Percentiles rank a stretch among this genome's conserved stretches.
These are phyloP conservation scores for Limonium bicolor DNA, from an alignment of 148 eudicot genomes.

Conservation along the genomic window DNA sequence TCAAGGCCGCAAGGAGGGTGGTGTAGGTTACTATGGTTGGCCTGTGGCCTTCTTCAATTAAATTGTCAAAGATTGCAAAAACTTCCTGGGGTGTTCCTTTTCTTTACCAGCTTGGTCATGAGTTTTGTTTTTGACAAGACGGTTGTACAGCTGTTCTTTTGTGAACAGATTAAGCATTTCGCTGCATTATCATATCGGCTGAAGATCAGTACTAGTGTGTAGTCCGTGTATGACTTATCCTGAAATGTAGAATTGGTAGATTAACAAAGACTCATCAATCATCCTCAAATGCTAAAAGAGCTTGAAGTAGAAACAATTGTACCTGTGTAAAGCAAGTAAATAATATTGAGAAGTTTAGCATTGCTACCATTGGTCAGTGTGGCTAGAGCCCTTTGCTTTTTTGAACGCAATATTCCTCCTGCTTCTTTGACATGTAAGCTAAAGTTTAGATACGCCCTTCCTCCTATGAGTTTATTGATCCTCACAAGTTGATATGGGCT, in stretches of 20 bases:
- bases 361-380: conserved; percentile 49
- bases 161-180: conserved; percentile 42
- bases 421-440: conserved; percentile 21
- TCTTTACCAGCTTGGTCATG: conserved; percentile 57
- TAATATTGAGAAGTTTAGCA: not conserved
- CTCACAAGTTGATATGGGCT: conserved; percentile 14
- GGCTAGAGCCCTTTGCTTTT: conserved; percentile 52
- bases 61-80: conserved; percentile 31
- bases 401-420: conserved; percentile 17
- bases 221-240: conserved; percentile 20
- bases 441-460: conserved; percentile 6
- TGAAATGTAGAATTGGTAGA: conserved; percentile 7
- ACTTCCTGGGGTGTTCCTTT: conserved; percentile 61
- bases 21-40: conserved; percentile 87
- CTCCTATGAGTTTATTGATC: conserved; percentile 10
- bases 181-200: conserved; percentile 14
- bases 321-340: not conserved
- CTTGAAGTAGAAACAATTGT: not conserved
- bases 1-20: conserved; percentile 60
- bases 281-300: not conserved
- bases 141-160: conserved; percentile 40
- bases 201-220: no score
- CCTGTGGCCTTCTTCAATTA: conserved; percentile 68
- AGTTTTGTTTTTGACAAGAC: conserved; percentile 76
- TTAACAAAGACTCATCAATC: not conserved